Base-by-base conservation (phyloP, 176 grass and related monocot species). In the Aegilops umbellulata region DNA sequence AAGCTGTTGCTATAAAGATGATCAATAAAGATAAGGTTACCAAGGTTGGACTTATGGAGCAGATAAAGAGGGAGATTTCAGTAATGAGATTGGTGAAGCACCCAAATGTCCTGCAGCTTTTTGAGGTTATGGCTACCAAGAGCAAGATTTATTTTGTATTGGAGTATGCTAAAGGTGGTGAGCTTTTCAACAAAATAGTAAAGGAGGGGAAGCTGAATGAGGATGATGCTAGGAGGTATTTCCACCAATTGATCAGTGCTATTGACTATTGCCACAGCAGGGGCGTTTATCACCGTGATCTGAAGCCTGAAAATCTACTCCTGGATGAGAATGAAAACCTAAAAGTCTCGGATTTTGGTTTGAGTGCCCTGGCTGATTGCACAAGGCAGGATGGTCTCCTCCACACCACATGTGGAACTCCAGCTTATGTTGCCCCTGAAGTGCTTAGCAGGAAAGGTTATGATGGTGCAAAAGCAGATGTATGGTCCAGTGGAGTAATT, bases 321-420 rank as follows among this genome's bases (percentile, higher is more conserved):
- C 79, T 98, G 51, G 96, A 98, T 89, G 96, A 98, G 34, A 79
- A 89, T 80, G 93, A 94, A 77, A 92, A 98, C 77, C 84, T 98
- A 32, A 94, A 95, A 87, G 93, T 98, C 13, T 92, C 96, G n/a
- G 96, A 98, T 92, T 98, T 98, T 92, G 96, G 96, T 51, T 74
- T 98, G 34, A 98, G 96, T 89, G 93, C 96, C 32, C 81, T 95
- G 31, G 84, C 86, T 14, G 96, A 98, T 34, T 98, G 90, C 12
- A 92, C 87, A 61, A 95, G 90, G 74, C 90, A 92, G 84, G 96
- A 98, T 83, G 90, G 87, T 80, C 83, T 95, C 20, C 80, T 98
- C 23, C 93, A 98, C 60, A 98, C 93, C 13, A 98, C 93, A 53
- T 98, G 95, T 87, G 95, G 95, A 23, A 98, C 95, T 78, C 95